Evolutionary conservation across 2,329 filamentous ascomycete genomes (phyloP), one percentile per base, ranked within the genome.

Genomic region (Claviceps lovelessii): DNA sequence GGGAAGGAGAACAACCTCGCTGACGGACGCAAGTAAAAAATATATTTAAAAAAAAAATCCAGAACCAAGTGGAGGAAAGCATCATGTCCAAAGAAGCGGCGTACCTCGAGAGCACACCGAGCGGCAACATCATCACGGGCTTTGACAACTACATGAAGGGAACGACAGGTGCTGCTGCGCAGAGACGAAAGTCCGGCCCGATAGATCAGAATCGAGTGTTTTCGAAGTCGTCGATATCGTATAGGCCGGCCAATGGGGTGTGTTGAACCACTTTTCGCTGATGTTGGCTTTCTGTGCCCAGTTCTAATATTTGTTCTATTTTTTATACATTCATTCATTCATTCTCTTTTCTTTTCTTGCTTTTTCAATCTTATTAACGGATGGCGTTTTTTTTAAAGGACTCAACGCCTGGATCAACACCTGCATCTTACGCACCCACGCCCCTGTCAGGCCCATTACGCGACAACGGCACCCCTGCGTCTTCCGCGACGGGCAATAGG

Each of bases 71-170:
- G 56, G 93, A 98, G 73, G 88, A 95, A 51, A 79, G 80, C 60
- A 97, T 98, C 63, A 83, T 80, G 66, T 83, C 85, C 59, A 85
- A 88, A 64, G 93, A 98, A 69, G 82, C 84, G 56, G 79, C 84
- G 19, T 98, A 98, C 68, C 82, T 98, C 52, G 91, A 97, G 68
- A 89, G 89, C 64, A 94, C 90, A 5, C 85, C 84, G 15, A 82
- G 77, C 62, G 93, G 93, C 48, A 98, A 98, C 73, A 97, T 98
- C 66, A 91, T 98, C 68, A 90, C 88, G 51, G 93, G 93, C 28
- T 98, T 98, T 69, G 93, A 98, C 69, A 94, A 90, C 67, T 98
- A 97, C 73, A 94, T 95, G 75, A 98, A 98, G 70, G 90, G 88
- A 54, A 79, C 78, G 19, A 78, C 80, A 9, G 80, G 81, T n/a